Conservation (phyloP, 805 yeast genomes). For the Candida ulmi region DNA sequence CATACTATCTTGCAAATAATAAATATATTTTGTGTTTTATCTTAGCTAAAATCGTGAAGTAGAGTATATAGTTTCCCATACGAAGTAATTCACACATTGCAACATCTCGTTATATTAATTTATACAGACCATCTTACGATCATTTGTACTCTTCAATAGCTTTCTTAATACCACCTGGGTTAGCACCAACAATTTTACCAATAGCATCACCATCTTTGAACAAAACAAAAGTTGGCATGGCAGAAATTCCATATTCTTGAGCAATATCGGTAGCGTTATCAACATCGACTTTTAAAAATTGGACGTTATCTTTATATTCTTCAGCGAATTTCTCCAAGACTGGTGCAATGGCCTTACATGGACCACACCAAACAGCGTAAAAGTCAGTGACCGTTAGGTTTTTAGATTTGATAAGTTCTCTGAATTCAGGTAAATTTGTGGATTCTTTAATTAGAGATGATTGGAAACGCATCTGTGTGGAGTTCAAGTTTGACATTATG, state of each 20-base stretch:
- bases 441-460: conserved; percentile 28
- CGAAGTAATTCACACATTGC: no score
- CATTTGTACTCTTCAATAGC: conserved; percentile 25
- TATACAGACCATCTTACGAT: no score
- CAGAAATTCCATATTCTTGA: conserved; percentile 51
- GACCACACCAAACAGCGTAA: conserved; percentile 74
- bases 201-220: conserved; percentile 55
- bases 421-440: conserved; percentile 29
- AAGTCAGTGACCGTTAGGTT: conserved; percentile 55
- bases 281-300: conserved; percentile 67
- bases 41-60: no score
- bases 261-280: conserved; percentile 60
- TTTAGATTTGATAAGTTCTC: conserved; percentile 25
- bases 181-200: conserved; percentile 62
- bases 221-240: conserved; percentile 72
- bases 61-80: no score
- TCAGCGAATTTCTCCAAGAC: conserved; percentile 36
- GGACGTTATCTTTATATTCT: conserved; percentile 41
- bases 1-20: no score
- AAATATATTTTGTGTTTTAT: no score
- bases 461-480: conserved; percentile 6
- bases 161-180: conserved; percentile 28
- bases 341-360: conserved; percentile 71
- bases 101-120: no score
- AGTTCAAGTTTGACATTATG: not conserved